These are phyloP conservation scores for Rubus idaeus DNA, from an alignment of 306 rosid genomes.

Conservation along the genomic window DNA sequence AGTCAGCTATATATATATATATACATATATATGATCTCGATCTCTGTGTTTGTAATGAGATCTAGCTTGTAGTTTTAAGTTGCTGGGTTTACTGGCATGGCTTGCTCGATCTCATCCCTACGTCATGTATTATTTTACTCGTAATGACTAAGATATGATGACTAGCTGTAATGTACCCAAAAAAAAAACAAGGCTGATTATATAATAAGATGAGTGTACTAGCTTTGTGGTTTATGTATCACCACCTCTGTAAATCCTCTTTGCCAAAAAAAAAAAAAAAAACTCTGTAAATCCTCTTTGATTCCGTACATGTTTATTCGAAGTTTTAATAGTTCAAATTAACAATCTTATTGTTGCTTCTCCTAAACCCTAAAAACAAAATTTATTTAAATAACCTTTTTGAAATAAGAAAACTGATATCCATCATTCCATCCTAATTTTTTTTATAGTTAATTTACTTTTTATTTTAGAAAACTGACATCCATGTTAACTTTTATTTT, in stretches of 20 bases:
- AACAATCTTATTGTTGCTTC: too few relatives aligned
- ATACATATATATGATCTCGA: neutral
- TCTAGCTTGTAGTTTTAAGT: neutral
- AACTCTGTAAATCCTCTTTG: neutral
- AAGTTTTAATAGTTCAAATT: too few relatives aligned
- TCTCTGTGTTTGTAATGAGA: neutral
- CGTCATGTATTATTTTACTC: neutral
- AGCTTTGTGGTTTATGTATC: neutral
- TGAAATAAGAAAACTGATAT: too few relatives aligned
- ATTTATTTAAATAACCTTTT: too few relatives aligned
- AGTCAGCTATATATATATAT: neutral
- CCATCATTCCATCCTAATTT: too few relatives aligned
- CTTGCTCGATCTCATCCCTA: neutral
- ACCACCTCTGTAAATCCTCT: neutral
- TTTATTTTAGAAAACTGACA: too few relatives aligned
- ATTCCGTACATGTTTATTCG: too few relatives aligned
- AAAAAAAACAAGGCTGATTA: neutral
- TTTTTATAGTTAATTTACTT: too few relatives aligned
- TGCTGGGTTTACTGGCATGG: conserved; percentile 1
- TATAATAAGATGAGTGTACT: neutral
- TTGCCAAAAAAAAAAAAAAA: too few relatives aligned
- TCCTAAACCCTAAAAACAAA: too few relatives aligned
- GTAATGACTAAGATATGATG: neutral
- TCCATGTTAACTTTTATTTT: too few relatives aligned
- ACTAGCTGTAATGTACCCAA: neutral